Conservation (phyloP, 1,284 basidiomycete species). For the Fomitopsis palustris region DNA sequence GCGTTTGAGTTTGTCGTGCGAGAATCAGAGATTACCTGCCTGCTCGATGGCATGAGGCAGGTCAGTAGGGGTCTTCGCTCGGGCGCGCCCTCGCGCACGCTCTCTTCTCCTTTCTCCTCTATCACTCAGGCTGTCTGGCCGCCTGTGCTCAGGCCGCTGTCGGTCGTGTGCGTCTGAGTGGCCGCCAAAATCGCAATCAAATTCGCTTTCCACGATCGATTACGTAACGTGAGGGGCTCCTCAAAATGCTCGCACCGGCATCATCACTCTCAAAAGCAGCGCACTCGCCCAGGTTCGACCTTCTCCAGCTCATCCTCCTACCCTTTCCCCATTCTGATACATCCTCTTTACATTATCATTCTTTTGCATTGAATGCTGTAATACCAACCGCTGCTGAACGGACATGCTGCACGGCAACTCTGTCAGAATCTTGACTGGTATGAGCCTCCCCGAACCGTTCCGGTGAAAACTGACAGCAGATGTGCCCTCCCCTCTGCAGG, state of each 20-base stretch:
- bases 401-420: conserved; percentile 88
- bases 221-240: conserved; percentile 11
- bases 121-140: background rate
- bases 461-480: conserved; percentile 11
- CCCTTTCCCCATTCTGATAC: conserved; percentile 6
- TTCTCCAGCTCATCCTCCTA: conserved; percentile 6
- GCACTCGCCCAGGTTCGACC: conserved; percentile 11
- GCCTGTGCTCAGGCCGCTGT: too few species aligned
- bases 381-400: conserved; percentile 26
- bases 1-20: background rate
- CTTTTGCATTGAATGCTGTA: conserved; percentile 23
- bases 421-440: conserved; percentile 90
- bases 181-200: background rate
- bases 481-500: conserved; percentile 46
- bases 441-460: conserved; percentile 24
- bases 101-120: background rate
- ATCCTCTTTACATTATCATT: conserved; percentile 11
- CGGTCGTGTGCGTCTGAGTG: background rate
- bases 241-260: conserved; percentile 28
- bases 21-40: background rate
- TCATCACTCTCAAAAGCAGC: conserved; percentile 14
- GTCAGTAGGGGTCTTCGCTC: background rate
- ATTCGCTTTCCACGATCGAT: background rate
- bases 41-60: background rate
- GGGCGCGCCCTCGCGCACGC: background rate